Conservation (phyloP, 2,329 filamentous ascomycete species). For the Grosmannia penicillata region DNA sequence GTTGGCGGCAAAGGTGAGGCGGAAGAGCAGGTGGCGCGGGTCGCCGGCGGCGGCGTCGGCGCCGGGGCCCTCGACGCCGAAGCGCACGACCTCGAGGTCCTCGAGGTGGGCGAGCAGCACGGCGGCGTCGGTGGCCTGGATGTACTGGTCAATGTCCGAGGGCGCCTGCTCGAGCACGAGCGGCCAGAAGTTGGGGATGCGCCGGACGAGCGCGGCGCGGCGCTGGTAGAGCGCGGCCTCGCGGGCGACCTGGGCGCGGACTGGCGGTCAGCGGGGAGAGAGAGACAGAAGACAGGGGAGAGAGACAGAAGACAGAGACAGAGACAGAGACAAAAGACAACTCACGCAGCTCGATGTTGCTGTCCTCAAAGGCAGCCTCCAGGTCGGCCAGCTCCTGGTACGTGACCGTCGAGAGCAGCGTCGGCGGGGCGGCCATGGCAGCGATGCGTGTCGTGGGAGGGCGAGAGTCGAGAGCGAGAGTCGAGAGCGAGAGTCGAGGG, state of each 20-base stretch:
- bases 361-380: constrained; percentile 72
- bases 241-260: constrained; percentile 45
- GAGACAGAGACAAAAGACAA: constrained; percentile 11
- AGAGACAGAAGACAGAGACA: neutral
- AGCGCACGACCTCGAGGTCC: constrained; percentile 59
- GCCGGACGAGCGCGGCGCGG: constrained; percentile 52
- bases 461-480: no score
- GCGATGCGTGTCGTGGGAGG: no score
- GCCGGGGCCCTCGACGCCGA: constrained; percentile 68
- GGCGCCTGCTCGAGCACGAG: constrained; percentile 81
- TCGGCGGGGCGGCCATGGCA: no score
- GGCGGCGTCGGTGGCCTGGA: constrained; percentile 65
- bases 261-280: neutral
- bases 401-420: constrained; percentile 22
- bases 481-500: no score
- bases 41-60: constrained; percentile 42
- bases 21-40: constrained; percentile 65
- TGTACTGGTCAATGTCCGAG: constrained; percentile 72
- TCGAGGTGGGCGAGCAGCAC: constrained; percentile 56
- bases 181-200: constrained; percentile 88
- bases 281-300: constrained; percentile 3
- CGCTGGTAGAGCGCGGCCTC: constrained; percentile 60
- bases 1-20: constrained; percentile 68
- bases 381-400: constrained; percentile 69
- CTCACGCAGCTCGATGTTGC: constrained; percentile 71